phyloP scores from a whole-genome alignment of 2,329 filamentous ascomycete species.

The Penicillium sp. region DNA sequence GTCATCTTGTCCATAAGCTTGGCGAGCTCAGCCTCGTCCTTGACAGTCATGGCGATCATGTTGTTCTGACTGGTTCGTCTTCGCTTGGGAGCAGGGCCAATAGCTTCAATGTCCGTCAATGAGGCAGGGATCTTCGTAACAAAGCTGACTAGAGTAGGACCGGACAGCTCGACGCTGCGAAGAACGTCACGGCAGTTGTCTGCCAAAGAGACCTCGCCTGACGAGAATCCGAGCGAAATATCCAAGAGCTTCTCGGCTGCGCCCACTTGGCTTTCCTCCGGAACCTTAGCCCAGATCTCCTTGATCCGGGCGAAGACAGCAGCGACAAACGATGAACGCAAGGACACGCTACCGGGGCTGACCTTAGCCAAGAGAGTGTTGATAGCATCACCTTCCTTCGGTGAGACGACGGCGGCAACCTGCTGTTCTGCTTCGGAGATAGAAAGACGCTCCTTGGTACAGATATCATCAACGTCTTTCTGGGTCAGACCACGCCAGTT shows the following conservation, averaged over 20 bases:
- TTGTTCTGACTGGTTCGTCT: slow-evolving; percentile 72
- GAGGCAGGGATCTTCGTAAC: slow-evolving; percentile 69
- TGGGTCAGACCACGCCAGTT: slow-evolving; percentile 60
- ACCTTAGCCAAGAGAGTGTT: slow-evolving; percentile 52
- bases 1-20: slow-evolving; percentile 71
- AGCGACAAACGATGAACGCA: slow-evolving; percentile 55
- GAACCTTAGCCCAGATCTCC: slow-evolving; percentile 60
- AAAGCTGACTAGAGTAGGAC: slow-evolving; percentile 66
- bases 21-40: slow-evolving; percentile 62
- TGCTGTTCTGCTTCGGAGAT: slow-evolving; percentile 49
- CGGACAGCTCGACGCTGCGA: slow-evolving; percentile 67
- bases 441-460: slow-evolving; percentile 48
- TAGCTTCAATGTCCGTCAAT: slow-evolving; percentile 63
- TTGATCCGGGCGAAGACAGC: slow-evolving; percentile 66
- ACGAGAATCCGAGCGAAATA: slow-evolving; percentile 33
- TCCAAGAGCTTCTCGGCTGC: slow-evolving; percentile 41
- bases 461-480: slow-evolving; percentile 50
- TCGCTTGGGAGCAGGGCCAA: slow-evolving; percentile 70
- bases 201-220: slow-evolving; percentile 26
- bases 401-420: slow-evolving; percentile 51
- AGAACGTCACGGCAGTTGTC: slow-evolving; percentile 59
- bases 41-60: slow-evolving; percentile 56
- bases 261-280: slow-evolving; percentile 35
- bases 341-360: slow-evolving; percentile 38
- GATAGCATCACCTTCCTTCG: slow-evolving; percentile 57